Conservation (phyloP, 176 grass and related monocot species). For the Thalia dealbata region DNA sequence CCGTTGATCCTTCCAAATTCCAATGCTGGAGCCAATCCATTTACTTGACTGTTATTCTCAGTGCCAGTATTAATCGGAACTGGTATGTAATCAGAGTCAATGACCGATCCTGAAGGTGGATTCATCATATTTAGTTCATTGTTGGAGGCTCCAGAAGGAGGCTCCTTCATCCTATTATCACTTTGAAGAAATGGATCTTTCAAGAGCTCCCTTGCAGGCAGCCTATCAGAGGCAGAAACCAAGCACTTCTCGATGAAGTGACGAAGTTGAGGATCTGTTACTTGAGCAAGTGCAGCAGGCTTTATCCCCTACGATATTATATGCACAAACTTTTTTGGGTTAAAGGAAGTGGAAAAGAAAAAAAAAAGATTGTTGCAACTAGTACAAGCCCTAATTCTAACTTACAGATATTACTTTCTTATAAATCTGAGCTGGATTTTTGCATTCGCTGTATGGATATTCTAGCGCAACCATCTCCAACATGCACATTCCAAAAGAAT, state of each 20-base stretch:
- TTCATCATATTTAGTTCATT: conserved; percentile 27
- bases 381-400: neutral
- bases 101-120: conserved; percentile 33
- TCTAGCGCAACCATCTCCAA: conserved; percentile 90
- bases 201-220: conserved; percentile 63
- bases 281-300: conserved; percentile 54
- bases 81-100: conserved; percentile 38
- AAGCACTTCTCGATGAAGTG: conserved; percentile 85
- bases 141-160: conserved; percentile 14
- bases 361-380: conserved; percentile 1
- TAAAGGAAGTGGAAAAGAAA: neutral
- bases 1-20: conserved; percentile 56
- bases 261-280: conserved; percentile 56
- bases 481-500: conserved; percentile 97
- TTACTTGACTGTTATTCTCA: conserved; percentile 15
- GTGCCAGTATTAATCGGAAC: conserved; percentile 18
- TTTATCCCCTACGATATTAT: conserved; percentile 47
- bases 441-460: conserved; percentile 97
- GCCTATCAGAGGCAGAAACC: conserved; percentile 62
- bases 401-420: conserved; percentile 86
- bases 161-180: conserved; percentile 25
- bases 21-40: conserved; percentile 25
- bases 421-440: conserved; percentile 89
- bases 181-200: conserved; percentile 65
- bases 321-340: neutral